These are phyloP conservation scores for Galerina marginata DNA, from an alignment of 768 basidiomycete genomes.

Conservation along the genomic window DNA sequence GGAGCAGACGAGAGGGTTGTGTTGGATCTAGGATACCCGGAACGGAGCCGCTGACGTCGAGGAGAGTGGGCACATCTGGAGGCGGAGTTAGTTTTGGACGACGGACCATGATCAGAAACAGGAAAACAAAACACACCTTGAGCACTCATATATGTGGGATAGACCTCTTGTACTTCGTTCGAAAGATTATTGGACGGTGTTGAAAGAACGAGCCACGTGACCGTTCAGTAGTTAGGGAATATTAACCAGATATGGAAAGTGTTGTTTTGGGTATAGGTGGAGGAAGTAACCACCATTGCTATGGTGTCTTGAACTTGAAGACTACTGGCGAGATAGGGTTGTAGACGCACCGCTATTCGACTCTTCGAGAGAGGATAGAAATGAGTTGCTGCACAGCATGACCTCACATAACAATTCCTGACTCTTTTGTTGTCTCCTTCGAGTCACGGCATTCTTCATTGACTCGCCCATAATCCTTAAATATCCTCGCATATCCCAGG, in stretches of 20 bases:
- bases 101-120: slow-evolving; percentile 25
- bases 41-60: slow-evolving; percentile 45
- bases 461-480: slow-evolving; percentile 14
- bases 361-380: not conserved
- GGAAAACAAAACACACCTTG: slow-evolving; percentile 20
- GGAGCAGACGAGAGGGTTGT: slow-evolving; percentile 67
- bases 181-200: no score
- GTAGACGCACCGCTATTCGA: no score
- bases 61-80: slow-evolving; percentile 28
- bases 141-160: slow-evolving; percentile 22
- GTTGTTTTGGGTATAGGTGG: not conserved
- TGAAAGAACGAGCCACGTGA: slow-evolving; percentile 17
- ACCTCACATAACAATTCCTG: slow-evolving; percentile 27
- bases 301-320: no score
- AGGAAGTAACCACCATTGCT: not conserved
- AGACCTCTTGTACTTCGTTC: slow-evolving; percentile 13
- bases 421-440: not conserved
- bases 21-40: slow-evolving; percentile 73
- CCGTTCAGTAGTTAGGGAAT: slow-evolving; percentile 10
- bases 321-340: no score
- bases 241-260: not conserved
- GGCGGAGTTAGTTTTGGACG: slow-evolving; percentile 7
- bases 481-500: not conserved
- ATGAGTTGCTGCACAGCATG: slow-evolving; percentile 9
- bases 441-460: slow-evolving; percentile 14